A percentile compares a stretch with the other conserved stretches of the same genome.
These are phyloP conservation scores for Cerrena zonata DNA, from an alignment of 1,284 basidiomycete species.

Conservation along the genomic window DNA sequence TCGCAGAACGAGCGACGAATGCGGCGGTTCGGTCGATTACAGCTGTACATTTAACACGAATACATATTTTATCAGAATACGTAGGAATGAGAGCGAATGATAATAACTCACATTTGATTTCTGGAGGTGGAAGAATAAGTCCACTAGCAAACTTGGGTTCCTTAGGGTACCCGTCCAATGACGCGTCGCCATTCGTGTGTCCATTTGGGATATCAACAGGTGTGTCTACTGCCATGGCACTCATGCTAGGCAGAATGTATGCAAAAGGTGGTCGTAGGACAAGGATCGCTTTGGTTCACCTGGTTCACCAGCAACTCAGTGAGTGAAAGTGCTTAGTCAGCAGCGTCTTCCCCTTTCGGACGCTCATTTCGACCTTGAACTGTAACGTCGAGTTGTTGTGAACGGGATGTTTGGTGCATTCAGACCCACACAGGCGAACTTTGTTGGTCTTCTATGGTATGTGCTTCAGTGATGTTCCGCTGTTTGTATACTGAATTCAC, in stretches of 20 bases:
- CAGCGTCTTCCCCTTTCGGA: conserved; percentile 13
- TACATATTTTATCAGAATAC: neutral
- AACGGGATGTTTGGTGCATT: conserved; percentile 70
- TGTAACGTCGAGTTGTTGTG: neutral
- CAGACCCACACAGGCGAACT: conserved; percentile 57
- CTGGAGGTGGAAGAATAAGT: conserved; percentile 86
- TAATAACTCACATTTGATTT: conserved; percentile 74
- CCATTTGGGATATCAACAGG: conserved; percentile 31
- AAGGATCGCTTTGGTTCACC: no score
- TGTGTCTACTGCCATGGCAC: conserved; percentile 40
- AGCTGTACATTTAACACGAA: conserved; percentile 37
- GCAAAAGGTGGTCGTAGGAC: neutral
- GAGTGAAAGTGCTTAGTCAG: conserved; percentile 27
- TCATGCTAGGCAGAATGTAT: conserved; percentile 16
- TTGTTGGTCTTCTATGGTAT: conserved; percentile 77
- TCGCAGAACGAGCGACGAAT: conserved; percentile 88
- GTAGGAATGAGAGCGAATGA: neutral
- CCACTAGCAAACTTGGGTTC: conserved; percentile 68
- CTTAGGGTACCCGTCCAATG: conserved; percentile 35
- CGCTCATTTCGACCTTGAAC: neutral
- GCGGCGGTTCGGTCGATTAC: conserved; percentile 94
- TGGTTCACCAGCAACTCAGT: no score
- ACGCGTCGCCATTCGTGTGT: conserved; percentile 33
- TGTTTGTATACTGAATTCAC: neutral
- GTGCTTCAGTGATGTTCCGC: conserved; percentile 14